Conservation (phyloP, 2,329 filamentous ascomycete species). For the Stemphylium lycopersici region DNA sequence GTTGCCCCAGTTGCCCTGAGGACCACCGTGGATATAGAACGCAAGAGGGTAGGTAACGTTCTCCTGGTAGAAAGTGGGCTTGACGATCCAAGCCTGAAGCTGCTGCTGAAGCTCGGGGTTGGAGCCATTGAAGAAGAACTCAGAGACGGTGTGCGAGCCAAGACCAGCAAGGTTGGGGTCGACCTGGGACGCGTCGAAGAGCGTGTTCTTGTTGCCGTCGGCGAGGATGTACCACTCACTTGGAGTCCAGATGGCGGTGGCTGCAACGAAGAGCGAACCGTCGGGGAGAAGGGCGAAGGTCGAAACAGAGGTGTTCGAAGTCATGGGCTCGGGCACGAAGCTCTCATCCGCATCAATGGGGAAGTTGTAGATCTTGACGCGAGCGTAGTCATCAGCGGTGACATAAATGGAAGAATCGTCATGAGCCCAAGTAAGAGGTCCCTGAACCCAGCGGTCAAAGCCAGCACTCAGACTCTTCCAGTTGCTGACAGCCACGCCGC, state of each 20-base stretch:
- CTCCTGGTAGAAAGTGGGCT: constrained; percentile 67
- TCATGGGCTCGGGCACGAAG: constrained; percentile 50
- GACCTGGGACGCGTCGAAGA: constrained; percentile 68
- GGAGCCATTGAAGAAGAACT: constrained; percentile 73
- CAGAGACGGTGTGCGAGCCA: constrained; percentile 66
- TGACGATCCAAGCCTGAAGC: constrained; percentile 71
- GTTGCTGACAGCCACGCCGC: constrained; percentile 34
- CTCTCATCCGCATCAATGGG: constrained; percentile 62
- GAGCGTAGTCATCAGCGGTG: constrained; percentile 44
- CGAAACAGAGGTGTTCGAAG: constrained; percentile 50
- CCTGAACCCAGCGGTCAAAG: constrained; percentile 41
- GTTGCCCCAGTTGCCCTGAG: constrained; percentile 76
- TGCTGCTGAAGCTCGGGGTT: constrained; percentile 59
- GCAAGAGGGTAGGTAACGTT: constrained; percentile 78
- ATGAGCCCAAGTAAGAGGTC: constrained; percentile 39
- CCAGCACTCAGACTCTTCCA: constrained; percentile 37
- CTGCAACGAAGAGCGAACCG: constrained; percentile 56
- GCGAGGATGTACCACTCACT: constrained; percentile 38
- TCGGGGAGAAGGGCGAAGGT: constrained; percentile 64
- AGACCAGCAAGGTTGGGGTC: constrained; percentile 70
- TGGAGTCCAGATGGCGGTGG: constrained; percentile 41
- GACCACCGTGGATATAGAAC: constrained; percentile 82
- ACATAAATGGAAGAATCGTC: constrained; percentile 41
- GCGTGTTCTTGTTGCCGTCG: constrained; percentile 43
- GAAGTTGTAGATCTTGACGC: constrained; percentile 63